Percentiles rank a stretch among this genome's conserved stretches.
These are phyloP conservation scores for Rhizoctonia solani DNA, from an alignment of 1,284 basidiomycete species.

Conservation along the genomic window DNA sequence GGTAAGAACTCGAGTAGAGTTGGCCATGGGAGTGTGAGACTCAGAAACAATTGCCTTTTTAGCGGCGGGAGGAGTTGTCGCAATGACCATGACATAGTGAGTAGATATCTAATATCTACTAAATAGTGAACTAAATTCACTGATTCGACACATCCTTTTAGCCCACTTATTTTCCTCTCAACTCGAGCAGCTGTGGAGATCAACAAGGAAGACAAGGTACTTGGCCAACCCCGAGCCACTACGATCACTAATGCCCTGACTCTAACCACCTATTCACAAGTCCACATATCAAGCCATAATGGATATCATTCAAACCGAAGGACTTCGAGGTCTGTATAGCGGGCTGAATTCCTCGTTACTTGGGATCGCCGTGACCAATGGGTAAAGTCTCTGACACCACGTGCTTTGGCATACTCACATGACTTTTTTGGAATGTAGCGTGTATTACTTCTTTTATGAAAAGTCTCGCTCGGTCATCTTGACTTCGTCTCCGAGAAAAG, in stretches of 20 bases:
- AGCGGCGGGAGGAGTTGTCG: conserved; percentile 86
- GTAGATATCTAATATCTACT: conserved; percentile 42
- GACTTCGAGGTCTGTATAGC: conserved; percentile 82
- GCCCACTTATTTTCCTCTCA: conserved; percentile 89
- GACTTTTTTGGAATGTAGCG: conserved; percentile 49
- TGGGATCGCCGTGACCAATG: conserved; percentile 94
- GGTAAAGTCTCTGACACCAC: conserved; percentile 51
- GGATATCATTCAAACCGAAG: conserved; percentile 84
- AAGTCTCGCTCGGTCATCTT: conserved; percentile 62
- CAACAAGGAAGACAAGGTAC: conserved; percentile 72
- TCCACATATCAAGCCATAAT: conserved; percentile 63
- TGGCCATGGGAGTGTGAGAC: too few species aligned
- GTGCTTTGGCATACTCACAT: background rate
- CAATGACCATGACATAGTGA: conserved; percentile 85
- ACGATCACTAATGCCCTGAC: background rate
- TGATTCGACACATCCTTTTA: conserved; percentile 48
- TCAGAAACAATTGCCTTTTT: too few species aligned
- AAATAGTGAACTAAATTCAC: conserved; percentile 30
- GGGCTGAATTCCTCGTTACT: conserved; percentile 86
- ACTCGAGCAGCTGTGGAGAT: conserved; percentile 92
- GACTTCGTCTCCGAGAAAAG: conserved; percentile 47
- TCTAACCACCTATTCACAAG: conserved; percentile 44
- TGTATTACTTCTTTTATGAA: conserved; percentile 87
- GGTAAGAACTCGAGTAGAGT: too few species aligned
- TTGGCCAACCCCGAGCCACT: conserved; percentile 22